Percentiles rank a stretch among this genome's conserved stretches.
Conservation (phyloP, 345 rosid genomes). For the sweet orange (Citrus sinensis) region DNA sequence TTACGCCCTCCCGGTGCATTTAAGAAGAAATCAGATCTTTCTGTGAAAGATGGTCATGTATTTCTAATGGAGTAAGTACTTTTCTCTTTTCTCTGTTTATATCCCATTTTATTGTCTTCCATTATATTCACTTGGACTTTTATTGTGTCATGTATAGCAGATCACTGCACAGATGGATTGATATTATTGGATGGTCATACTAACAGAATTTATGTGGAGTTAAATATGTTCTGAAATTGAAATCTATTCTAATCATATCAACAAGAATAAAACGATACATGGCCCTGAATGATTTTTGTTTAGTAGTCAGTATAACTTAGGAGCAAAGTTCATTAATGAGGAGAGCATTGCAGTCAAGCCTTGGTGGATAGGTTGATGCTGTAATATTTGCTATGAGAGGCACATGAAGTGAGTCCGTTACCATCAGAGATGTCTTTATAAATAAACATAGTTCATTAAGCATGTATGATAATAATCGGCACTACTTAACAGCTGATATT, state of each 20-base stretch:
- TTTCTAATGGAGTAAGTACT: constrained; percentile 90
- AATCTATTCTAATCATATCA: not conserved
- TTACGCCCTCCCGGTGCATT: constrained; percentile 97
- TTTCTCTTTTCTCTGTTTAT: not conserved
- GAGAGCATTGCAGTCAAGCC: not conserved
- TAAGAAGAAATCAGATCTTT: constrained; percentile 98
- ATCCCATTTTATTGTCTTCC: not conserved
- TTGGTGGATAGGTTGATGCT: not conserved
- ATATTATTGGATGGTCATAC: not conserved
- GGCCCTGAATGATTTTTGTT: not conserved
- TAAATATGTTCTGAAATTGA: not conserved
- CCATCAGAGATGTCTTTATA: not conserved
- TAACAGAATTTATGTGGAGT: not conserved
- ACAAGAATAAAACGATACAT: not conserved
- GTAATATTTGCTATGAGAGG: not conserved
- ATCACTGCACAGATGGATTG: not conserved
- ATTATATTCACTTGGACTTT: not conserved
- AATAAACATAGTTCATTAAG: not conserved
- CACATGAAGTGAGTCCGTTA: not conserved
- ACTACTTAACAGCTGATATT: too few species aligned
- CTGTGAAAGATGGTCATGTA: constrained; percentile 93
- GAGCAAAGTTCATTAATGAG: not conserved
- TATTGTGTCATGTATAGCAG: not conserved
- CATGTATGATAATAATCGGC: too few species aligned
- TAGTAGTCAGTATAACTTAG: not conserved